Base-by-base conservation (phyloP, 2,329 filamentous ascomycete genomes). In the Colletotrichum sp. region DNA sequence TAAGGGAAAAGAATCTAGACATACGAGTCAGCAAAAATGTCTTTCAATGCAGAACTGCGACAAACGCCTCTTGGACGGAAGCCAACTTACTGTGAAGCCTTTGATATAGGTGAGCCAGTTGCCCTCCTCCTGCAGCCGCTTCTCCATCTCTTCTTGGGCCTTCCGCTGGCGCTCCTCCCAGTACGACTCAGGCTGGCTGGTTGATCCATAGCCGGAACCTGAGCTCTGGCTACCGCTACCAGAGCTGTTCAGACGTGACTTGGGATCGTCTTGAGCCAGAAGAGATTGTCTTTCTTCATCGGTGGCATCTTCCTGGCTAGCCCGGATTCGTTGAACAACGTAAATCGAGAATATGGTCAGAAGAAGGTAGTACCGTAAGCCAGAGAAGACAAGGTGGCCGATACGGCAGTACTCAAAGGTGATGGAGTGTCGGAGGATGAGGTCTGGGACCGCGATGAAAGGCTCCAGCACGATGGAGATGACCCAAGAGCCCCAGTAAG, bases 71-170 rank as follows among this genome's bases (percentile, higher is more conserved):
- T n/a, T 70, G 75, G 18, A 28, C 61, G 68, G 8, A 28, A 24
- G 59, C 32, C 32, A 43, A 76, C 84, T 73, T 83, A 89, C 91
- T 80, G 88, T 87, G 84, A 96, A 97, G 7, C 93, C 91, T 80
- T 94, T 95, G 32, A 93, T 87, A 80, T 97, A 97, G 58, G 91
- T 90, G 78, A 94, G 89, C 94, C 94, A 96, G 77, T 92, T 95
- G 2, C 94, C 94, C 74, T 94, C 91, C 77, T 94, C 91, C 81
- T 93, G 89, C n/a, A 96, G 87, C 4, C 93, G 90, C 83, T 95
- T 93, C 76, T 92, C 87, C 86, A 91, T 93, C 77, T 84, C 89
- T 82, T 89, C 92, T 81, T 86, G 90, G 64, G 84, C 89, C 81
- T 87, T 87, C 55, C 89, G 87, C 80, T 90, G 86, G 63, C 83